These are phyloP conservation scores for Ophiostoma tasmaniense DNA, from an alignment of 2,329 filamentous ascomycete genomes.

Conservation along the genomic window DNA sequence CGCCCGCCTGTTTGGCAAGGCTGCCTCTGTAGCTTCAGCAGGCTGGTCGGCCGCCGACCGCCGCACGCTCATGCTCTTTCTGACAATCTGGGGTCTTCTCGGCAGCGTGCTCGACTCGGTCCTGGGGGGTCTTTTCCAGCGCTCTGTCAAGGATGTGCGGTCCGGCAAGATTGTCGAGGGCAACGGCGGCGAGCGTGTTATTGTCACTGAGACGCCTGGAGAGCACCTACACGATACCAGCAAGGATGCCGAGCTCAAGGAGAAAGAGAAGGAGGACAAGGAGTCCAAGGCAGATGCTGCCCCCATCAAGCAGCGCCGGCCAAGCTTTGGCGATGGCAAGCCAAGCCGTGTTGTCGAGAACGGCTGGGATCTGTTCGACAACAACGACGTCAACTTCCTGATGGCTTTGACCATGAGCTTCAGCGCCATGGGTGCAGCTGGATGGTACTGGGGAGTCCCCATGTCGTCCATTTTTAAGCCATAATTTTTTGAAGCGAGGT, in stretches of 20 bases:
- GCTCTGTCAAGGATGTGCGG: conserved; percentile 73
- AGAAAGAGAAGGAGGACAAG: conserved; percentile 30
- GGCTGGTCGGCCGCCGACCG: conserved; percentile 41
- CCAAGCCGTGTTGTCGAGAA: conserved; percentile 58
- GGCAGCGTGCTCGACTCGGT: conserved; percentile 84
- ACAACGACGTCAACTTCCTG: conserved; percentile 89
- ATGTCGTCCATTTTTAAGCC: conserved; percentile 34
- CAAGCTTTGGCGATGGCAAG: conserved; percentile 46
- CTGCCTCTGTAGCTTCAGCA: conserved; percentile 22
- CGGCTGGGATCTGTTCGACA: conserved; percentile 70
- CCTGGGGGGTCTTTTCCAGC: conserved; percentile 75
- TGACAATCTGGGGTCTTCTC: conserved; percentile 65
- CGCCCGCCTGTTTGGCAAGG: conserved; percentile 30
- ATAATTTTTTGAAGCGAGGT: not conserved
- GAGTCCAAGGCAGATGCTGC: conserved; percentile 29
- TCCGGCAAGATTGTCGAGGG: conserved; percentile 87
- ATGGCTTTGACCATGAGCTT: conserved; percentile 82
- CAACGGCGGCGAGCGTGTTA: conserved; percentile 55
- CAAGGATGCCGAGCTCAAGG: conserved; percentile 26
- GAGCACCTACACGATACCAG: conserved; percentile 11
- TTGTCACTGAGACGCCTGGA: conserved; percentile 30
- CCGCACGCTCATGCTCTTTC: conserved; percentile 40
- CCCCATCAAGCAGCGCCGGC: conserved; percentile 41
- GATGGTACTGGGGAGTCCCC: conserved; percentile 52
- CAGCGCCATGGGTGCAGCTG: conserved; percentile 60